Evolutionary conservation across 441 rosid species (phyloP).

Genomic region (Euphorbia celastroides): DNA sequence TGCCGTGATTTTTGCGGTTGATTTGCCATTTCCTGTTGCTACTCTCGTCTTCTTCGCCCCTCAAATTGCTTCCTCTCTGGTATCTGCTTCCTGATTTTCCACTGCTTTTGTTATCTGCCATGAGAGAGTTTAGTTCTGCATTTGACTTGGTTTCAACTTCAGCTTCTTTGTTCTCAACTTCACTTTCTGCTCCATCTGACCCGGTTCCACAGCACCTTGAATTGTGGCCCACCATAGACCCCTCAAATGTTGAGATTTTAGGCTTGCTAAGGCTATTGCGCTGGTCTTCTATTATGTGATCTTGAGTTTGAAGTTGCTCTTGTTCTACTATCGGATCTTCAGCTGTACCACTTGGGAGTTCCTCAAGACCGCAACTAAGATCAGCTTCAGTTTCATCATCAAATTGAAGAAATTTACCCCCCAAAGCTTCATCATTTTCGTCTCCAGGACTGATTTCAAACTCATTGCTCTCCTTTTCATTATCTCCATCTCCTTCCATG

Average conservation of each 20-base stretch:
- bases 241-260: conserved; percentile 12
- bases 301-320: conserved; percentile 11
- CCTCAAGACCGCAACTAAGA: no score
- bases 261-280: conserved; percentile 25
- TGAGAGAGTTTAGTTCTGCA: conserved; percentile 15
- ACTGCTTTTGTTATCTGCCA: conserved; percentile 13
- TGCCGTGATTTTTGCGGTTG: conserved; percentile 27
- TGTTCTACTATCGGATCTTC: conserved; percentile 19
- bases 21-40: conserved; percentile 37
- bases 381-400: conserved; percentile 17
- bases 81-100: conserved; percentile 9
- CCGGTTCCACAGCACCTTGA: conserved; percentile 1
- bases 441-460: conserved; percentile 10
- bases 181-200: conserved; percentile 11
- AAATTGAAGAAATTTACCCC: conserved; percentile 1
- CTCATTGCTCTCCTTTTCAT: conserved; percentile 14
- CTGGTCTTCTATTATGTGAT: conserved; percentile 16
- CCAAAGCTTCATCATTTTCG: conserved; percentile 12
- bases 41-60: conserved; percentile 26
- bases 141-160: conserved; percentile 19
- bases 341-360: conserved; percentile 18
- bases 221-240: conserved; percentile 23
- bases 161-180: conserved; percentile 27
- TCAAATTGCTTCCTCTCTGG: conserved; percentile 20
- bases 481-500: background rate